These are phyloP conservation scores for Davidsoniella virescens DNA, from an alignment of 2,329 filamentous ascomycete species.

Conservation along the genomic window DNA sequence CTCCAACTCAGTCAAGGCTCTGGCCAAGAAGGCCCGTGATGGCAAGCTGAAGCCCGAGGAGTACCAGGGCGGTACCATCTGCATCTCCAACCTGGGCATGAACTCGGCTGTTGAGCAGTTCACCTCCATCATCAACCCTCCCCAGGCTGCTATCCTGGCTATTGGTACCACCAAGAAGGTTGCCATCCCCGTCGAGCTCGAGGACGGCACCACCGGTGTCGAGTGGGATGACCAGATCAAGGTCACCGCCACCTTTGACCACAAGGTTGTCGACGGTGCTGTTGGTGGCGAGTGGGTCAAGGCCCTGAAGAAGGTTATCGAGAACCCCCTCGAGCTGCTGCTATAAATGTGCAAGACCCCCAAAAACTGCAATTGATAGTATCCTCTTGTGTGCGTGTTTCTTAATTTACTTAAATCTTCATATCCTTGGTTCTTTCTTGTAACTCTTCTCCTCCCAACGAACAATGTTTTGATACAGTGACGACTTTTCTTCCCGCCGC, in stretches of 20 bases:
- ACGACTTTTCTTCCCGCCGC: slow-evolving; percentile 8
- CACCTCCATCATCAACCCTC: slow-evolving; percentile 97
- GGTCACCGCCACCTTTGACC: slow-evolving; percentile 91
- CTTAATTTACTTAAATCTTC: not conserved
- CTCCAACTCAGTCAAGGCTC: slow-evolving; percentile 80
- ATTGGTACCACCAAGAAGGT: slow-evolving; percentile 95
- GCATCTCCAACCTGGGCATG: slow-evolving; percentile 99
- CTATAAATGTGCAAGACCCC: slow-evolving; percentile 42
- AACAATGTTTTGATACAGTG: slow-evolving; percentile 6
- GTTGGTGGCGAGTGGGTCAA: slow-evolving; percentile 93
- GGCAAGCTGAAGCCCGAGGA: slow-evolving; percentile 99
- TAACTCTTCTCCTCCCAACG: not conserved
- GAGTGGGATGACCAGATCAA: slow-evolving; percentile 97
- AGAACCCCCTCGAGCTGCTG: slow-evolving; percentile 91
- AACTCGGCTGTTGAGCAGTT: slow-evolving; percentile 92
- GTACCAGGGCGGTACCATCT: slow-evolving; percentile 97
- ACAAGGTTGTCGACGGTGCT: slow-evolving; percentile 95
- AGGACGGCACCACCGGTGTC: slow-evolving; percentile 57
- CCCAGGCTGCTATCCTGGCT: slow-evolving; percentile 86
- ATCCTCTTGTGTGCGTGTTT: too few species aligned
- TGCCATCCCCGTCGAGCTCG: slow-evolving; percentile 67
- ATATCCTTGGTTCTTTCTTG: not conserved
- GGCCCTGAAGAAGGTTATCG: slow-evolving; percentile 92
- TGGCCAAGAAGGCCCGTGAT: slow-evolving; percentile 88
- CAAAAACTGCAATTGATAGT: not conserved